phyloP scores from a whole-genome alignment of 768 basidiomycete genomes.

The Candolleomyces aberdarensis region DNA sequence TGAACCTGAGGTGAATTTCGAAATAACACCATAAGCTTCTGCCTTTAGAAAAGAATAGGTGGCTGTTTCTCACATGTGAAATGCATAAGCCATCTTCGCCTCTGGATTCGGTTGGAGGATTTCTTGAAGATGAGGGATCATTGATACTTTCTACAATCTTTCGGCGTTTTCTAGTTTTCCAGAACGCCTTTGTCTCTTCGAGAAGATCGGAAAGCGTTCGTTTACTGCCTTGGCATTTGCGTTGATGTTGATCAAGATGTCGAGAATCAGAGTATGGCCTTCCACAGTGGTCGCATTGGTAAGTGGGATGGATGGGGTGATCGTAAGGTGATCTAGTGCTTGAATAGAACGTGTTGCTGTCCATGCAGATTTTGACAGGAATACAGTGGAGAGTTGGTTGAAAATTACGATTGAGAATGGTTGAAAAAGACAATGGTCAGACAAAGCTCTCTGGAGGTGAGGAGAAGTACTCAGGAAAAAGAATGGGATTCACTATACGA shows the following conservation, averaged over 20 bases:
- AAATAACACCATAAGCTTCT: no score
- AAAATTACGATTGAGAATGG: no score
- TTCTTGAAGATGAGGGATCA: neutral
- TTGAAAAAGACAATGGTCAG: no score
- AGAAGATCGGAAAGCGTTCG: neutral
- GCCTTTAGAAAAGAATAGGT: no score
- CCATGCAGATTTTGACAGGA: neutral
- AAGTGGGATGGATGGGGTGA: neutral
- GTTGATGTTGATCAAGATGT: neutral
- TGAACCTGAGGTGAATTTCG: no score
- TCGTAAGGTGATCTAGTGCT: neutral
- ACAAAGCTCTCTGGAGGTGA: no score
- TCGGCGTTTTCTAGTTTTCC: neutral
- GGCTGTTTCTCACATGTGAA: no score
- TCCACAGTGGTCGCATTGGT: neutral
- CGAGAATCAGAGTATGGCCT: neutral
- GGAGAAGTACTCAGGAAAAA: no score
- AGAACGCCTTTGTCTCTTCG: neutral
- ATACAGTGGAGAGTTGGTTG: no score
- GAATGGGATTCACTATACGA: no score
- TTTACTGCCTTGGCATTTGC: neutral
- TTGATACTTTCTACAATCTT: neutral
- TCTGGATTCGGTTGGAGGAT: neutral
- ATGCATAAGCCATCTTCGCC: neutral
- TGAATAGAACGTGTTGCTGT: neutral